Base-by-base conservation (phyloP, 192 early-diverging fungal species). In the Umbelopsis isabellina region DNA sequence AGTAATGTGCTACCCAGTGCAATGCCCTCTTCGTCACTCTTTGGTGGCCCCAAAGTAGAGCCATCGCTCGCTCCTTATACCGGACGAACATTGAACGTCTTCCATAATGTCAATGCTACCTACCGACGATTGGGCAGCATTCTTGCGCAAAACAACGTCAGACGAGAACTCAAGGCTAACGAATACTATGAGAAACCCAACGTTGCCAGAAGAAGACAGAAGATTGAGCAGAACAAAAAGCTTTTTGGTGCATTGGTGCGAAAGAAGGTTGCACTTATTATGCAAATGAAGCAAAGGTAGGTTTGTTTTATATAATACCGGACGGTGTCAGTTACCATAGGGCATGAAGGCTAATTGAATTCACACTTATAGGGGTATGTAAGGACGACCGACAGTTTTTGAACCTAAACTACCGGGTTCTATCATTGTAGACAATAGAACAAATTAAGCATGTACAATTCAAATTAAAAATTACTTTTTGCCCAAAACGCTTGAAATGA, bases 171-270 rank as follows among this genome's bases (percentile, higher is more conserved):
- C 16, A 64, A 65, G 15, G 73, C 80, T 65, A 86, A 85, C 52
- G 74, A 73, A 49, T 77, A 85, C 66, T 91, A 91, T 76, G 90
- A 91, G 72, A 91, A 91, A 74, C 90, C 90, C 1, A 89, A 79
- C 52, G 80, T 86, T 30, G 86, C 82, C 77, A 81, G 89, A 71
- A 83, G 85, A 82, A 79, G 90, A 49, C 53, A 86, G 53, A 82
- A 66, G 27, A 80, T 73, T 58, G 82, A 89, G 70, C 74, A 78
- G n/a, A 79, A 87, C 68, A 80, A 80, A 21, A 82, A 82, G 46
- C 64, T 81, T 37, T 91, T 91, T 78, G 85, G 81, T 66, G 84
- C 82, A 20, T 80, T 86, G 73, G 81, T 89, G 53, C 78, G 74
- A 27, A 84, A 85, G 71, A 91, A 91, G 78, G 86, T 89, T 51